Conservation (phyloP, 345 rosid species). For the Microcos paniculata region DNA sequence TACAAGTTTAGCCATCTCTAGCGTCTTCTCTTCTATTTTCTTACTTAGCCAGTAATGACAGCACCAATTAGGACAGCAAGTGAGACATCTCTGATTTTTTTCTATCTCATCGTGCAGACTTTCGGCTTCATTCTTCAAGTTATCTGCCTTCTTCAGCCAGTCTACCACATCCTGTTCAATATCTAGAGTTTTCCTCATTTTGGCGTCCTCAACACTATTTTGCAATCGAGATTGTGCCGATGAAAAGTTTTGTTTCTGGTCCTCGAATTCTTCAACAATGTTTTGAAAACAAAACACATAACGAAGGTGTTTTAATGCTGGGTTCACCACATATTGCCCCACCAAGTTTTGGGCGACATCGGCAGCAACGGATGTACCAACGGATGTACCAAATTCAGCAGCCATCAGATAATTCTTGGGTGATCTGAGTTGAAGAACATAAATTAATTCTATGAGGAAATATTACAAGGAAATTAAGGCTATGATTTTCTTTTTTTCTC, state of each 20-base stretch:
- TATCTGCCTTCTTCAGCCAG: not conserved
- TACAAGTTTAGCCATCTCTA: not conserved
- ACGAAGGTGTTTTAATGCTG: not conserved
- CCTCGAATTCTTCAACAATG: not conserved
- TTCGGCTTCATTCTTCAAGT: not conserved
- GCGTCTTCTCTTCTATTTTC: not conserved
- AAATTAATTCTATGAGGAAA: too few relatives aligned
- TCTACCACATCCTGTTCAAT: not conserved
- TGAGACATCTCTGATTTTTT: not conserved
- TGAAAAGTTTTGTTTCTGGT: not conserved
- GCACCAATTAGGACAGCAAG: not conserved
- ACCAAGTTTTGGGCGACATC: not conserved
- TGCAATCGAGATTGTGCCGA: not conserved
- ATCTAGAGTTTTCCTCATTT: not conserved
- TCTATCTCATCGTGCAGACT: not conserved
- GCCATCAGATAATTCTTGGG: too few relatives aligned
- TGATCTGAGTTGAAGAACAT: too few relatives aligned
- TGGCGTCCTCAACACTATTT: not conserved
- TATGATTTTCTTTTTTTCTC: too few relatives aligned
- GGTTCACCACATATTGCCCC: not conserved
- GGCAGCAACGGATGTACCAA: not conserved
- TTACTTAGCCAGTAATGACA: not conserved
- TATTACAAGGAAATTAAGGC: too few relatives aligned
- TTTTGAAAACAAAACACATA: not conserved
- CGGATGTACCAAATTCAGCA: too few relatives aligned